Evolutionary conservation across 495 filamentous ascomycete species (phyloP).

Genomic region (Platismatia glauca): DNA sequence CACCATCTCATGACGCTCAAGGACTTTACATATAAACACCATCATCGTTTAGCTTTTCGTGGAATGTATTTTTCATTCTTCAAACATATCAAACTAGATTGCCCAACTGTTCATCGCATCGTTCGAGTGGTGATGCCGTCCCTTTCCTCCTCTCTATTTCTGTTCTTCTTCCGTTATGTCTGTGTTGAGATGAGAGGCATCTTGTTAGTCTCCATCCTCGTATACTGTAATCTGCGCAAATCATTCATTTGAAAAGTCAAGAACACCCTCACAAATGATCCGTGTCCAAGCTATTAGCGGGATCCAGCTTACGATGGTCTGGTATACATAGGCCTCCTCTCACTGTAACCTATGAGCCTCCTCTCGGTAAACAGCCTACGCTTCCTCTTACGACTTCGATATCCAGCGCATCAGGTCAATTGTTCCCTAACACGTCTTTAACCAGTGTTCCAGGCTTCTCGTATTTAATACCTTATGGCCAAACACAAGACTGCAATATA

Average conservation of each 20-base stretch:
- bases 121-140: not conserved
- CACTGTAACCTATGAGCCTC: too few species aligned
- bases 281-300: not conserved
- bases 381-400: not conserved
- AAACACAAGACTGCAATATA: conserved; percentile 10
- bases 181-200: not conserved
- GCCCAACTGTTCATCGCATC: not conserved
- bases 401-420: not conserved
- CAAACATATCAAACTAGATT: too few species aligned
- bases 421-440: not conserved
- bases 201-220: not conserved
- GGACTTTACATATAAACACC: too few species aligned
- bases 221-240: not conserved
- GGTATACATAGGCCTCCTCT: not conserved
- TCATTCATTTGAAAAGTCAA: not conserved
- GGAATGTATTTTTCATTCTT: too few species aligned
- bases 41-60: too few species aligned
- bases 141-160: not conserved
- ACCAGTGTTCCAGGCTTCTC: not conserved
- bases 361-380: too few species aligned
- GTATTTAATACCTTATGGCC: conserved; percentile 7
- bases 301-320: not conserved
- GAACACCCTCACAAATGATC: not conserved
- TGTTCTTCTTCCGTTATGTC: not conserved
- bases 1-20: too few species aligned